Evolutionary conservation across 306 rosid genomes (phyloP).

Genomic region (Cyclanthera cordifolia): DNA sequence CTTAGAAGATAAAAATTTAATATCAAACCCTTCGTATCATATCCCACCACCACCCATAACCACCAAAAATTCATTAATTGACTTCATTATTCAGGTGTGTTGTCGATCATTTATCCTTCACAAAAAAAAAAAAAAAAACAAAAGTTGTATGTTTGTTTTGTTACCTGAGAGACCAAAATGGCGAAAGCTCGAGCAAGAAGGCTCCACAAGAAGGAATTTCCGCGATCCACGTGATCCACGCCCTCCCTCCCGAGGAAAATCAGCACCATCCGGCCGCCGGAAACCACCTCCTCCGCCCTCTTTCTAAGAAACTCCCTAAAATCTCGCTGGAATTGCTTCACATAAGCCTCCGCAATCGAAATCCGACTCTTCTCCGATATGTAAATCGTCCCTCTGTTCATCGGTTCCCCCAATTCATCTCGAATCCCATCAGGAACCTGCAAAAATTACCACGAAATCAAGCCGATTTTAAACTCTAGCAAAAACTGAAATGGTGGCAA

Average conservation of each 20-base stretch:
- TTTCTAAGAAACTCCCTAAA: conserved; percentile 49
- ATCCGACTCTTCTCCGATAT: conserved; percentile 54
- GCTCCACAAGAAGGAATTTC: conserved; percentile 75
- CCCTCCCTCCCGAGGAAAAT: conserved; percentile 63
- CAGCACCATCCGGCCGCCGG: conserved; percentile 75
- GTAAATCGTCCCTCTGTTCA: conserved; percentile 63
- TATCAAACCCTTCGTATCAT: no score
- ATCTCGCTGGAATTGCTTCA: conserved; percentile 57
- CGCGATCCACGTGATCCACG: conserved; percentile 55
- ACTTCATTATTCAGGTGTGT: no score
- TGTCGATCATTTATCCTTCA: no score
- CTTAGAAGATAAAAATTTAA: no score
- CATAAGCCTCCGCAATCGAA: conserved; percentile 50
- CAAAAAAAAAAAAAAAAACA: no score
- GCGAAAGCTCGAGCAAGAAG: conserved; percentile 52
- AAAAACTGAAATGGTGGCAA: no score
- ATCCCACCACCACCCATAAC: no score
- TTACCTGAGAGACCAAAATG: conserved; percentile 58
- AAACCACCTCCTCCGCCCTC: conserved; percentile 53
- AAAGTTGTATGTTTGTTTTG: neutral
- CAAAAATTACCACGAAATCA: neutral
- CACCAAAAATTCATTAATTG: no score
- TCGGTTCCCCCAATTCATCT: conserved; percentile 36
- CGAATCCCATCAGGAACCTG: conserved; percentile 66
- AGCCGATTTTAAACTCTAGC: neutral